Evolutionary conservation across 257 asterid species (phyloP).

Genomic region (Forsythia suspensa): DNA sequence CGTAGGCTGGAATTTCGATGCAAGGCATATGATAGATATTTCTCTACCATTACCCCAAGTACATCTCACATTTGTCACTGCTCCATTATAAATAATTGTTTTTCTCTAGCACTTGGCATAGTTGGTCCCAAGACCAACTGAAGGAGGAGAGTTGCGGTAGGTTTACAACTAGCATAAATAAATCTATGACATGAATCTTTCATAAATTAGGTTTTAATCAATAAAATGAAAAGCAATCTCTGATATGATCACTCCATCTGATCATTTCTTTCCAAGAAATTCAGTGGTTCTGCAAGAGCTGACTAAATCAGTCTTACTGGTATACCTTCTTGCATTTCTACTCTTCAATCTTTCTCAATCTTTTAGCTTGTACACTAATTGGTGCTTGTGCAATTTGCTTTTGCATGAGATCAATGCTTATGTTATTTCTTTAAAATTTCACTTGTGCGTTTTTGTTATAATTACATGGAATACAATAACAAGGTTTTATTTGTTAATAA

Average conservation of each 20-base stretch:
- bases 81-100: neutral
- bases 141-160: neutral
- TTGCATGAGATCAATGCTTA: neutral
- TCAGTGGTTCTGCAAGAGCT: neutral
- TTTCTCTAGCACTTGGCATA: neutral
- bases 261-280: neutral
- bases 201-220: neutral
- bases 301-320: neutral
- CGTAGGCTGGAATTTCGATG: neutral
- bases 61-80: neutral
- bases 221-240: neutral
- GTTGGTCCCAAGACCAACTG: neutral
- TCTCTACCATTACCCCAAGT: neutral
- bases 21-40: neutral
- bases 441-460: neutral
- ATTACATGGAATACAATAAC: neutral
- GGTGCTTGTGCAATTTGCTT: neutral
- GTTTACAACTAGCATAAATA: neutral
- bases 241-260: neutral
- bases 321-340: neutral
- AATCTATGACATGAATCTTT: neutral
- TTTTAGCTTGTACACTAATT: neutral
- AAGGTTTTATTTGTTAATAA: conserved; percentile 15
- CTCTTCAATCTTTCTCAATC: neutral
- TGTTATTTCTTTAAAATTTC: neutral